Evolutionary conservation across 2,329 filamentous ascomycete species (phyloP).

Genomic region (Phoma sp.): DNA sequence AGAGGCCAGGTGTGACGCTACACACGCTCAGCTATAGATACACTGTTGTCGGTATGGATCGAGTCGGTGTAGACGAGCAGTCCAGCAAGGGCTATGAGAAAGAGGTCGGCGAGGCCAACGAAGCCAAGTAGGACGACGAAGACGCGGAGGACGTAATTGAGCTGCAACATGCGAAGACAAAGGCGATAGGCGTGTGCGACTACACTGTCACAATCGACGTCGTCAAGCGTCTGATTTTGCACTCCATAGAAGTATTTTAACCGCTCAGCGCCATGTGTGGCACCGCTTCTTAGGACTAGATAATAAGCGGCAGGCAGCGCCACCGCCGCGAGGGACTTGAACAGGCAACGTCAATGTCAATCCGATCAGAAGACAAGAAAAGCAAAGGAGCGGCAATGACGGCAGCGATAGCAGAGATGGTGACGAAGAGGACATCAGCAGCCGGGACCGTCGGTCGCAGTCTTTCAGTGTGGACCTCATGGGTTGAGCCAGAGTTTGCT

Average conservation of each 20-base stretch:
- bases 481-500: too few species aligned
- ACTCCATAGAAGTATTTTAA: slow-evolving; percentile 18
- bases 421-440: too few species aligned
- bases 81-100: slow-evolving; percentile 21
- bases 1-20: slow-evolving; percentile 18
- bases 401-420: too few species aligned
- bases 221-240: slow-evolving; percentile 26
- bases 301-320: too few species aligned
- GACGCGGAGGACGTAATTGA: background rate
- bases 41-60: slow-evolving; percentile 20
- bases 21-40: slow-evolving; percentile 21
- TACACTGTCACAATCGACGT: slow-evolving; percentile 16
- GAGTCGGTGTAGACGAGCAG: slow-evolving; percentile 19
- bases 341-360: background rate
- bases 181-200: too few species aligned
- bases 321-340: background rate
- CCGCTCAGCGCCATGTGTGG: background rate
- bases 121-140: background rate
- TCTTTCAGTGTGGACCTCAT: too few species aligned
- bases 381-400: too few species aligned
- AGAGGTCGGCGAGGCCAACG: slow-evolving; percentile 5
- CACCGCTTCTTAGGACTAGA: too few species aligned
- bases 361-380: too few species aligned
- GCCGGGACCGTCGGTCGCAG: too few species aligned
- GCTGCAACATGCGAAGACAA: too few species aligned